A percentile compares a stretch with the other conserved stretches of the same genome.
These are phyloP conservation scores for Neocucurbitaria cava DNA, from an alignment of 2,329 filamentous ascomycete genomes.

Conservation along the genomic window DNA sequence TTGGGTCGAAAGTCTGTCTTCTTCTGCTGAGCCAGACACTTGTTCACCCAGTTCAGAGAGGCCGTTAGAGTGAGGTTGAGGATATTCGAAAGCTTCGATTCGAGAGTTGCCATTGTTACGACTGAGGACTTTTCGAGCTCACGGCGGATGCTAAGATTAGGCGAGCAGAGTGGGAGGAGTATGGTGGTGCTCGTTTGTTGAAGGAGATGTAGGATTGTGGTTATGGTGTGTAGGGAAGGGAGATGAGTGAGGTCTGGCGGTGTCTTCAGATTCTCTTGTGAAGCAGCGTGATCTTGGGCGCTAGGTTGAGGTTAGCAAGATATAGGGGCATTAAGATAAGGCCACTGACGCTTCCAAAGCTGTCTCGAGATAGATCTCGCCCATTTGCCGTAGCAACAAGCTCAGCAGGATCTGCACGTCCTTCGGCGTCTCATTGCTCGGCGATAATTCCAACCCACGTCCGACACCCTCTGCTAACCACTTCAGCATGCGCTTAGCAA, in stretches of 20 bases:
- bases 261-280: constrained; percentile 79
- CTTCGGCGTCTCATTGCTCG: constrained; percentile 87
- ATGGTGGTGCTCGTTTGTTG: constrained; percentile 90
- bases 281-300: constrained; percentile 70
- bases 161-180: constrained; percentile 85
- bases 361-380: constrained; percentile 76
- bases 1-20: constrained; percentile 90
- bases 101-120: constrained; percentile 75
- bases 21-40: constrained; percentile 77
- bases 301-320: constrained; percentile 27
- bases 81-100: constrained; percentile 79
- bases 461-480: constrained; percentile 97
- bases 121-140: constrained; percentile 87
- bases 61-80: constrained; percentile 75
- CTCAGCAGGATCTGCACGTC: constrained; percentile 87
- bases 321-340: not conserved
- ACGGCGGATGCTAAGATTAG: constrained; percentile 86
- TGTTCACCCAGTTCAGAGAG: constrained; percentile 76
- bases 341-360: constrained; percentile 64
- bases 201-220: constrained; percentile 91
- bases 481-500: constrained; percentile 96
- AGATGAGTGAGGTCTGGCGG: constrained; percentile 91
- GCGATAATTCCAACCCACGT: constrained; percentile 86
- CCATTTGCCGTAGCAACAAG: constrained; percentile 85
- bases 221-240: constrained; percentile 76